A percentile compares a stretch with the other conserved stretches of the same genome.
These are phyloP conservation scores for Kazachstania sp. DNA, from an alignment of 1,139 yeast species.

Conservation along the genomic window DNA sequence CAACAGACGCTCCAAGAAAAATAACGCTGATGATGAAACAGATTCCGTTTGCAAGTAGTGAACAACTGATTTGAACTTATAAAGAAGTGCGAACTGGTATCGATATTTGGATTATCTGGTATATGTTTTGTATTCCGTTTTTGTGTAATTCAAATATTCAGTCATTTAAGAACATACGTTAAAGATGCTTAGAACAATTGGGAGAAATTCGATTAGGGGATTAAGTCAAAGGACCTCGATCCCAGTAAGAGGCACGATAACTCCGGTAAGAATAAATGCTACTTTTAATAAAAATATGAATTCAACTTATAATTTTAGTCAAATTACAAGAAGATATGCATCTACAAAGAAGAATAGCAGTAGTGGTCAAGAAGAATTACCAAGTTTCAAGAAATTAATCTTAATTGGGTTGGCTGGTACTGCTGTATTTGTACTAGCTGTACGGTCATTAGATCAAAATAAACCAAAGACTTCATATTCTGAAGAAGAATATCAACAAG, in stretches of 20 bases:
- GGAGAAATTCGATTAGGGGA: too few species aligned
- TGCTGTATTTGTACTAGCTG: slow-evolving; percentile 45
- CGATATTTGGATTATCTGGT: too few species aligned
- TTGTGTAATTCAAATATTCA: too few species aligned
- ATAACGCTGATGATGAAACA: neutral
- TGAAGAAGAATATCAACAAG: slow-evolving; percentile 54
- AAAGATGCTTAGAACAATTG: too few species aligned
- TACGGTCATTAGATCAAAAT: slow-evolving; percentile 45
- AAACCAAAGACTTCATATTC: slow-evolving; percentile 45
- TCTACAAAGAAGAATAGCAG: neutral
- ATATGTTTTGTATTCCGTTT: too few species aligned
- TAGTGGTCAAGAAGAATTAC: slow-evolving; percentile 16
- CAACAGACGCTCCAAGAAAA: neutral
- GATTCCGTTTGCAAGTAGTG: too few species aligned
- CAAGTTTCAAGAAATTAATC: slow-evolving; percentile 43
- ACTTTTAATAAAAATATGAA: too few species aligned
- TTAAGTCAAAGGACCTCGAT: too few species aligned
- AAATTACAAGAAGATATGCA: neutral
- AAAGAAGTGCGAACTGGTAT: too few species aligned
- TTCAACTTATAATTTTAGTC: neutral
- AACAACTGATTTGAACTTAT: too few species aligned
- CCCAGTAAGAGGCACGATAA: neutral
- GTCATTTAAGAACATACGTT: too few species aligned
- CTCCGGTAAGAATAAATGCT: neutral
- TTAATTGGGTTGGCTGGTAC: slow-evolving; percentile 46